Conservation (phyloP, 495 filamentous ascomycete genomes). For the Talaromyces thailandensis region DNA sequence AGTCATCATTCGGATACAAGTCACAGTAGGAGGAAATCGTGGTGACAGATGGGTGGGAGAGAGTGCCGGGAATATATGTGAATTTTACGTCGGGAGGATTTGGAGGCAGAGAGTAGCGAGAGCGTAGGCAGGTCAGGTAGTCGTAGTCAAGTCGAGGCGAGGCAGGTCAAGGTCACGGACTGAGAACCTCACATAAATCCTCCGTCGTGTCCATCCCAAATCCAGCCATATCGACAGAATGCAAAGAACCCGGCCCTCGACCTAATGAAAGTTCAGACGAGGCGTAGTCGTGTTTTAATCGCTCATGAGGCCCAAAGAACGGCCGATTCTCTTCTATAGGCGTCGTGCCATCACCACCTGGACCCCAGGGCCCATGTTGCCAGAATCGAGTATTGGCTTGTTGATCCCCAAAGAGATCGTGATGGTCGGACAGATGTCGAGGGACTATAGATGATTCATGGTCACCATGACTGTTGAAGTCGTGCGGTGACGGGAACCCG, state of each 20-base stretch:
- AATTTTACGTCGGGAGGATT: neutral
- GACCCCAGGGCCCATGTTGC: conserved; percentile 37
- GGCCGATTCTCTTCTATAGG: conserved; percentile 40
- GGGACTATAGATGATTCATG: conserved; percentile 12
- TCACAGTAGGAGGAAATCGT: conserved; percentile 1
- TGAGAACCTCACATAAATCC: conserved; percentile 29
- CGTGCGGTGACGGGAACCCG: conserved; percentile 36
- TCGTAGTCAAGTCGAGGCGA: neutral
- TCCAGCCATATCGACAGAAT: conserved; percentile 41
- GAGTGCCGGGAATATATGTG: neutral
- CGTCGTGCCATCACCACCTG: conserved; percentile 37
- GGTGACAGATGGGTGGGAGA: neutral
- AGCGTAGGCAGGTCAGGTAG: neutral
- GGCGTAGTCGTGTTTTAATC: conserved; percentile 41
- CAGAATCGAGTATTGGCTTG: conserved; percentile 42
- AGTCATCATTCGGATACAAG: conserved; percentile 10
- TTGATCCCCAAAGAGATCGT: conserved; percentile 40
- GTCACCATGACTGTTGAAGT: conserved; percentile 33
- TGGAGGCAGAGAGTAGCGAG: neutral
- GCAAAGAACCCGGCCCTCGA: conserved; percentile 35
- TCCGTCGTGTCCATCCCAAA: conserved; percentile 35
- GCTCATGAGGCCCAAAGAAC: conserved; percentile 40
- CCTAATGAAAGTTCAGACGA: conserved; percentile 40
- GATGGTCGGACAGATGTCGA: conserved; percentile 23
- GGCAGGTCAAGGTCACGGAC: conserved; percentile 21